phyloP scores from a whole-genome alignment of 2,329 filamentous ascomycete species.

The Colletotrichum sublineola region DNA sequence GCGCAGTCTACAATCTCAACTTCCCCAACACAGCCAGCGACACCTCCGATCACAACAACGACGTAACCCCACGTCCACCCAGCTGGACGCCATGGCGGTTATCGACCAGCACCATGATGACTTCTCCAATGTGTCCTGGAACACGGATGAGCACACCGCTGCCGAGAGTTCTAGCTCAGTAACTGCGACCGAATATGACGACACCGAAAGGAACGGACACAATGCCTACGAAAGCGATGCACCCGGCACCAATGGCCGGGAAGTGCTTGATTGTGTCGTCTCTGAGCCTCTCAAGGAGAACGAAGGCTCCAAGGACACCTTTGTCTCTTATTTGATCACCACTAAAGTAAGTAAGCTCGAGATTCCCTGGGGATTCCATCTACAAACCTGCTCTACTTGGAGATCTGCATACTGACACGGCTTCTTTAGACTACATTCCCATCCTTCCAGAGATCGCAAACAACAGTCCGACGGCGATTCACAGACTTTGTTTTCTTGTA shows the following conservation, averaged over 20 bases:
- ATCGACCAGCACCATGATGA: conserved; percentile 70
- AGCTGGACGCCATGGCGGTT: conserved; percentile 56
- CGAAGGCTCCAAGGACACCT: conserved; percentile 95
- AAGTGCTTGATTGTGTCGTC: conserved; percentile 86
- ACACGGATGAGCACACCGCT: conserved; percentile 65
- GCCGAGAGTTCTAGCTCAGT: conserved; percentile 48
- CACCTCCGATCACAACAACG: conserved; percentile 17
- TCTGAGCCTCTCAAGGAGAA: conserved; percentile 92
- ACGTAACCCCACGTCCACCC: conserved; percentile 42
- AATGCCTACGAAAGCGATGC: conserved; percentile 63
- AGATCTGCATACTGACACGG: conserved; percentile 26
- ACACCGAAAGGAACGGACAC: conserved; percentile 49
- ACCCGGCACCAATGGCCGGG: conserved; percentile 70
- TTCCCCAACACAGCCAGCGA: conserved; percentile 6
- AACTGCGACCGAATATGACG: conserved; percentile 41
- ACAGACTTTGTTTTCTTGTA: conserved; percentile 98
- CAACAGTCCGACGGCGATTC: conserved; percentile 88
- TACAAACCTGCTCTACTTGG: conserved; percentile 6
- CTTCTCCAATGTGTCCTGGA: conserved; percentile 87
- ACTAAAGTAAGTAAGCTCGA: conserved; percentile 74
- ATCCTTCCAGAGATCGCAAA: conserved; percentile 86
- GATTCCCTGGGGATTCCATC: conserved; percentile 13
- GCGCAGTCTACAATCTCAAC: conserved; percentile 4
- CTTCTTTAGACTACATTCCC: conserved; percentile 86
- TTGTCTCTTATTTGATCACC: conserved; percentile 94